Conservation (phyloP, 352 stramenopile species). For the Phytopythium litorale region DNA sequence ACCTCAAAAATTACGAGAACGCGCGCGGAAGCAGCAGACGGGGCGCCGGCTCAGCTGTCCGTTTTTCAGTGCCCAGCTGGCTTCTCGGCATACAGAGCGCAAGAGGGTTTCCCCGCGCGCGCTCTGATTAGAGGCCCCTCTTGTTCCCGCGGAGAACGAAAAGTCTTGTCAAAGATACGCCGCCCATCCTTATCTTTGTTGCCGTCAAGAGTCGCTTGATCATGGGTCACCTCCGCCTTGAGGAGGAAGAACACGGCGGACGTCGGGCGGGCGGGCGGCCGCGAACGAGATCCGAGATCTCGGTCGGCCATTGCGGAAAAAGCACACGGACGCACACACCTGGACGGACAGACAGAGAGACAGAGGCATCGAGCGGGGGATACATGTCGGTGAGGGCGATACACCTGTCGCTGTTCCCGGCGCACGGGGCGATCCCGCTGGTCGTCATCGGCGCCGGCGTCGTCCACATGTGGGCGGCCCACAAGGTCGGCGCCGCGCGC, state of each 20-base stretch:
- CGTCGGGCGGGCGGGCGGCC: neutral
- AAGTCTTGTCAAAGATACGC: constrained; percentile 5
- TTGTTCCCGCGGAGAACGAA: constrained; percentile 1
- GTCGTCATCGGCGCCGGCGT: constrained; percentile 50
- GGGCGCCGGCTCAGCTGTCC: neutral
- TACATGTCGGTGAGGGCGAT: constrained; percentile 40
- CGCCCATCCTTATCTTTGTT: constrained; percentile 7
- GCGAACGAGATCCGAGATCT: neutral
- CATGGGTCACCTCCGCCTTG: neutral
- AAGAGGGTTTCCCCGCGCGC: neutral
- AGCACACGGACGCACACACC: neutral
- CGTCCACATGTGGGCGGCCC: constrained; percentile 48
- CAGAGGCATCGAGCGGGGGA: neutral
- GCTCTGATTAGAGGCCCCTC: constrained; percentile 2
- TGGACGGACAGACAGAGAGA: neutral
- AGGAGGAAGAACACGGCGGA: neutral
- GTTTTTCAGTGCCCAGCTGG: neutral
- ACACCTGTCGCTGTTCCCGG: constrained; percentile 47
- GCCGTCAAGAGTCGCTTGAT: neutral
- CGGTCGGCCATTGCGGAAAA: constrained; percentile 4
- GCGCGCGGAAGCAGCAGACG: neutral
- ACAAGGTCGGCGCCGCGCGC: constrained; percentile 54
- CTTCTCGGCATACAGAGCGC: neutral
- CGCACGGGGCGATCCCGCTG: constrained; percentile 58
- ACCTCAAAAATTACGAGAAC: neutral